phyloP scores from a whole-genome alignment of 495 filamentous ascomycete genomes.

The Delitschia confertaspora region DNA sequence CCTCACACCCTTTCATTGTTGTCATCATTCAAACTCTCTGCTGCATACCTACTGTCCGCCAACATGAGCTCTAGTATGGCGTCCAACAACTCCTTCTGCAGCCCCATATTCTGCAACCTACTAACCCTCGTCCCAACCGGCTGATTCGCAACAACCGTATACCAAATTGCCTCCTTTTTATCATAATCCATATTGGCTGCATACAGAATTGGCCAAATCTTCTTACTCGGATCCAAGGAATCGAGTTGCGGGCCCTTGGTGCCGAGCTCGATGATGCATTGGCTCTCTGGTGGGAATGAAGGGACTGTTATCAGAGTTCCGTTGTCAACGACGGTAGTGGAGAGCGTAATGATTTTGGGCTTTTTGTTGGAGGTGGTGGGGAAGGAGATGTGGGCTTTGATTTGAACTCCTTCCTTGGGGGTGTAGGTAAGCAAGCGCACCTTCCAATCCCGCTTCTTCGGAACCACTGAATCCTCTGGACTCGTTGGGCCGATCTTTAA shows the following conservation, averaged over 20 bases:
- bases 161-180: slow-evolving; percentile 15
- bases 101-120: slow-evolving; percentile 17
- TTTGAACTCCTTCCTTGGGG: neutral
- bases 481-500: slow-evolving; percentile 21
- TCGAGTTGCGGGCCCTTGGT: slow-evolving; percentile 19
- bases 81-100: slow-evolving; percentile 19
- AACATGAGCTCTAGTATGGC: slow-evolving; percentile 22
- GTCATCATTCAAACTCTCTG: neutral
- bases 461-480: slow-evolving; percentile 20
- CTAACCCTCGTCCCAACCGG: slow-evolving; percentile 12
- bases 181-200: slow-evolving; percentile 17
- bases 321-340: slow-evolving; percentile 11
- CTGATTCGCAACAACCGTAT: slow-evolving; percentile 3
- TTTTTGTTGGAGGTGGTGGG: slow-evolving; percentile 13
- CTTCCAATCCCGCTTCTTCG: slow-evolving; percentile 21
- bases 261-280: slow-evolving; percentile 18
- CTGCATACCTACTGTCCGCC: slow-evolving; percentile 20
- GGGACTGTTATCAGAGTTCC: slow-evolving; percentile 14
- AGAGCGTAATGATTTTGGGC: slow-evolving; percentile 9
- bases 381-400: slow-evolving; percentile 11
- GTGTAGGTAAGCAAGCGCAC: slow-evolving; percentile 19
- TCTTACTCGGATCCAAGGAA: slow-evolving; percentile 12
- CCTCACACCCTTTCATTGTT: too few relatives aligned
- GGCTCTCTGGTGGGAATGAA: slow-evolving; percentile 8
- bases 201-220: slow-evolving; percentile 11